Conservation (phyloP, 2,329 filamentous ascomycete genomes). For the Didymella segeticola region DNA sequence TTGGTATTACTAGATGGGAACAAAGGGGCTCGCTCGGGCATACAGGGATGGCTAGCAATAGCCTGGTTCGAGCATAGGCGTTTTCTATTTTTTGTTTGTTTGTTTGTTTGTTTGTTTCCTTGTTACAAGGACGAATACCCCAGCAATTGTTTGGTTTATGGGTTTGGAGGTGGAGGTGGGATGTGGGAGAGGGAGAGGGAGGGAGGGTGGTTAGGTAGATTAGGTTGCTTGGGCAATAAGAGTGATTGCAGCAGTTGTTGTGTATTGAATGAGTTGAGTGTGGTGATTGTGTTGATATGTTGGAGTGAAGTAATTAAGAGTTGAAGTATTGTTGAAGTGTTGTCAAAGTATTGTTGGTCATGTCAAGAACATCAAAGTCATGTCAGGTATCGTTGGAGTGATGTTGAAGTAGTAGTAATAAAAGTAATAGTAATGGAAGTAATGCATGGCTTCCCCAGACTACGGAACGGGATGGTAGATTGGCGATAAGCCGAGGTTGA, state of each 20-base stretch:
- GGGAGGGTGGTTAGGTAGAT: constrained; percentile 13
- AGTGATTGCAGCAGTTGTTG: background rate
- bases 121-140: constrained; percentile 33
- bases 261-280: too few species aligned
- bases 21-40: constrained; percentile 7
- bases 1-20: constrained; percentile 27
- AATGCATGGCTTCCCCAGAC: constrained; percentile 4
- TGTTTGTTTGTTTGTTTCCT: too few species aligned
- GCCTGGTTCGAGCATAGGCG: constrained; percentile 31
- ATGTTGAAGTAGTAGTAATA: too few species aligned
- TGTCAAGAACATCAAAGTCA: too few species aligned
- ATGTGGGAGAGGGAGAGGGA: too few species aligned
- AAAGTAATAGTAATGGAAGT: background rate
- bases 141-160: constrained; percentile 17
- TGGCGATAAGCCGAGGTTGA: too few species aligned
- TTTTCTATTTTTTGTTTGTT: constrained; percentile 13
- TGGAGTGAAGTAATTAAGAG: too few species aligned
- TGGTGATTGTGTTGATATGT: background rate
- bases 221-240: constrained; percentile 24
- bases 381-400: too few species aligned
- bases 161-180: background rate
- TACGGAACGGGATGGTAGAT: background rate
- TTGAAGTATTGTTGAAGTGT: too few species aligned
- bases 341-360: too few species aligned
- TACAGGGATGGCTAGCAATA: constrained; percentile 27